phyloP scores from a whole-genome alignment of 768 basidiomycete genomes.

The Mycena crocata region DNA sequence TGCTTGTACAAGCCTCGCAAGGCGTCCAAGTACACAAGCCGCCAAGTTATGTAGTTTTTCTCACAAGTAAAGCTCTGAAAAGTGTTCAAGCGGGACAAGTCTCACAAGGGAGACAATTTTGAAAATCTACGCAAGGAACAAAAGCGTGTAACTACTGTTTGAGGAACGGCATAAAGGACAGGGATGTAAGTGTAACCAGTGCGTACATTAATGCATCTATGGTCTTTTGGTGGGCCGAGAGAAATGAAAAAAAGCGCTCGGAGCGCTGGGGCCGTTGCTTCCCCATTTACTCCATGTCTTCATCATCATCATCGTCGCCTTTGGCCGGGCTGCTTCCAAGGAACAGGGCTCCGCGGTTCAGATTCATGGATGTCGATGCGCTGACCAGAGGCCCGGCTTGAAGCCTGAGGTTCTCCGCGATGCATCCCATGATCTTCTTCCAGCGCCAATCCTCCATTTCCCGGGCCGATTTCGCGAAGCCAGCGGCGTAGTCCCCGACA shows the following conservation, averaged over 20 bases:
- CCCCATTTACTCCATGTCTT: not conserved
- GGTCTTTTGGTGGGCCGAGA: not conserved
- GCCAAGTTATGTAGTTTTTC: not conserved
- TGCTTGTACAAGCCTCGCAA: not conserved
- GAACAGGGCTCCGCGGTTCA: not conserved
- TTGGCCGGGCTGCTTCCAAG: slow-evolving; percentile 9
- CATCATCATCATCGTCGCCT: not conserved
- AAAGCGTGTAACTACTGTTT: not conserved
- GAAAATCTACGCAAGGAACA: not conserved
- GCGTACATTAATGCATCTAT: not conserved
- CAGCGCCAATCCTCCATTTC: slow-evolving; percentile 2
- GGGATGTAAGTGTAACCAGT: not conserved
- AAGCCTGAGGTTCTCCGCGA: not conserved
- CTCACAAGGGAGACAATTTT: not conserved
- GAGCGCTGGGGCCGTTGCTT: not conserved
- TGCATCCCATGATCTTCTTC: not conserved
- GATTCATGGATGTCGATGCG: not conserved
- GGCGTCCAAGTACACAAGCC: not conserved
- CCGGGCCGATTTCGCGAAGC: not conserved
- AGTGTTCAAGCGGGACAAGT: not conserved
- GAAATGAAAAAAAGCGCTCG: not conserved
- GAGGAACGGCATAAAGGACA: not conserved
- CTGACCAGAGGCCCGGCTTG: not conserved
- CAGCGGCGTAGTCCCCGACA: not conserved
- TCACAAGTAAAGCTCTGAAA: not conserved